Evolutionary conservation across 306 rosid species (phyloP).

Genomic region (Mimosa pudica): DNA sequence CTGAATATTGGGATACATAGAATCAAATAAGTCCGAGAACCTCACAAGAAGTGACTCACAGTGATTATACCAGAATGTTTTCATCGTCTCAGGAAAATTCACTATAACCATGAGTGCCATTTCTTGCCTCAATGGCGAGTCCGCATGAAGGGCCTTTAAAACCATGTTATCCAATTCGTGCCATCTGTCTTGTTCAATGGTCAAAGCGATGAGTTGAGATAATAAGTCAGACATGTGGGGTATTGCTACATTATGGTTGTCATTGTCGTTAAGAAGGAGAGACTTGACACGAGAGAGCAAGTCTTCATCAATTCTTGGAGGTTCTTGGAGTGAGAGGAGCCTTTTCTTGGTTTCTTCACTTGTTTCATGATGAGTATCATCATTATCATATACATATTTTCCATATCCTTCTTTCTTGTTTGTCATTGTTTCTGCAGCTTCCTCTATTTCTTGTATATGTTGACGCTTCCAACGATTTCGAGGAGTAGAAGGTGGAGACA

Average conservation of each 20-base stretch:
- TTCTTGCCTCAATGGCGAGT: not conserved
- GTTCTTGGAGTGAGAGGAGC: not conserved
- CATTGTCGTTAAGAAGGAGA: not conserved
- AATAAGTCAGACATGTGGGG: not conserved
- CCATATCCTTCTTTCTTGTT: no score
- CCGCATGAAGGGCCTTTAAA: not conserved
- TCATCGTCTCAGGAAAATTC: not conserved
- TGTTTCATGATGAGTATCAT: not conserved
- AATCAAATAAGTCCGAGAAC: not conserved
- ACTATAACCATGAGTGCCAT: conserved; percentile 26
- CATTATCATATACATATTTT: no score
- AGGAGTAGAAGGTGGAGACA: not conserved
- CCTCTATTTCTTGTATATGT: not conserved
- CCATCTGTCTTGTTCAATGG: not conserved
- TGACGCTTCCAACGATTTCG: no score
- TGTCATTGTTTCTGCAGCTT: not conserved
- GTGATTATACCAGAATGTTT: not conserved
- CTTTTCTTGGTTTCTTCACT: not conserved
- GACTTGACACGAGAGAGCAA: not conserved
- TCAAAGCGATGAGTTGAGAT: not conserved
- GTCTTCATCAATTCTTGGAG: not conserved
- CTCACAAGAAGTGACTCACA: not conserved
- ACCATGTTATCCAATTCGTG: conserved; percentile 20
- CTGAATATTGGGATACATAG: not conserved
- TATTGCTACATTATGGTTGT: not conserved